A percentile compares a stretch with the other conserved stretches of the same genome.
These are phyloP conservation scores for Paecilomyces fulvus DNA, from an alignment of 2,329 filamentous ascomycete species.

Conservation along the genomic window DNA sequence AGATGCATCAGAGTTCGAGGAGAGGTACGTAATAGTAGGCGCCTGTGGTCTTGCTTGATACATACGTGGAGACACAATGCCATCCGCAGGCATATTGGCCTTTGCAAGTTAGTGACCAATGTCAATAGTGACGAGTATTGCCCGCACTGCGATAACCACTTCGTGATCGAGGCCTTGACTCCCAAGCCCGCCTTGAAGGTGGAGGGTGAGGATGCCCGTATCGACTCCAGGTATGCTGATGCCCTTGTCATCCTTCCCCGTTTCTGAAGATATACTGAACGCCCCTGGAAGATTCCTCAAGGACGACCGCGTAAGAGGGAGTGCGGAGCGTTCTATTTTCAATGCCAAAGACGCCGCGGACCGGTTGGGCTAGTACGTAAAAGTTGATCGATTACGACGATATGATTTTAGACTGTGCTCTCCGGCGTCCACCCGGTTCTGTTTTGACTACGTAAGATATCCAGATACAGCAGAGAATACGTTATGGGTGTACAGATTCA, in stretches of 20 bases:
- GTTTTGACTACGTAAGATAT: not conserved
- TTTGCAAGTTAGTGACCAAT: not conserved
- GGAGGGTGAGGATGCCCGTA: conserved; percentile 81
- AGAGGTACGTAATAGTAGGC: conserved; percentile 44
- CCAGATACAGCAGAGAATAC: not conserved
- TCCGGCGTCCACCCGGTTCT: not conserved
- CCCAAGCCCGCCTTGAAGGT: conserved; percentile 76
- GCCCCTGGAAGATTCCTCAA: conserved; percentile 67
- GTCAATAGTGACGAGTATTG: conserved; percentile 79
- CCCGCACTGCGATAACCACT: conserved; percentile 98
- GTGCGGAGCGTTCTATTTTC: conserved; percentile 60
- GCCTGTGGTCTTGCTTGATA: not conserved
- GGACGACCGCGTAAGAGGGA: conserved; percentile 66
- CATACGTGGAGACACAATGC: not conserved
- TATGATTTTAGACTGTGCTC: conserved; percentile 15
- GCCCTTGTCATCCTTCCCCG: not conserved
- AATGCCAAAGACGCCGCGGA: conserved; percentile 67
- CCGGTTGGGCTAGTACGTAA: conserved; percentile 56
- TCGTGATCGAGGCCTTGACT: conserved; percentile 78
- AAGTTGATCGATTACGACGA: conserved; percentile 7
- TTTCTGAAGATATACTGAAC: not conserved
- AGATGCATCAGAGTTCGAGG: conserved; percentile 83
- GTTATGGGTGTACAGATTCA: not conserved
- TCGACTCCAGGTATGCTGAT: conserved; percentile 56
- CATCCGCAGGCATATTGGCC: not conserved